Percentiles rank a stretch among this genome's conserved stretches.
Conservation (phyloP, 768 basidiomycete genomes). For the Cystobasidium ongulense region DNA sequence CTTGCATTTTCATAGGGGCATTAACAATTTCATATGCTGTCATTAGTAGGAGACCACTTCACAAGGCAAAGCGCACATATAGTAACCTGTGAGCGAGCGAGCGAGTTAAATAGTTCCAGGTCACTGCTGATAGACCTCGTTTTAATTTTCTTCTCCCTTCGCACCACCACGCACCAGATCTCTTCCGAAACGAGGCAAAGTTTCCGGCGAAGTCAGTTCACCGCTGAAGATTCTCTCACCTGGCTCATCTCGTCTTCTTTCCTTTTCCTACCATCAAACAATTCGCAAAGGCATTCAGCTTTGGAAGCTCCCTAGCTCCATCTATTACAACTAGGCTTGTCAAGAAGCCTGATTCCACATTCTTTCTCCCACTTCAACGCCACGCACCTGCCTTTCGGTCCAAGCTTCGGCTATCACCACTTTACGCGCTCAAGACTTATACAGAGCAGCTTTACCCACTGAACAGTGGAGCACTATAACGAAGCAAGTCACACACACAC, state of each 20-base stretch:
- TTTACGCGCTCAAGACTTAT: not conserved
- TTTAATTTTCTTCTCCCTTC: not conserved
- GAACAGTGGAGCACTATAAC: not conserved
- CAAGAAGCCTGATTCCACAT: not conserved
- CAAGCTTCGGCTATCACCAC: not conserved
- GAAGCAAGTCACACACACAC: not conserved
- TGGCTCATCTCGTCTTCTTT: not conserved
- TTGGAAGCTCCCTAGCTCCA: not conserved
- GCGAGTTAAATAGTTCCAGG: not conserved
- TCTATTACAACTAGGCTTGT: not conserved
- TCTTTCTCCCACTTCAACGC: not conserved
- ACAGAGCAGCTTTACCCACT: not conserved
- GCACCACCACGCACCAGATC: not conserved
- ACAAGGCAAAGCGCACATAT: no score
- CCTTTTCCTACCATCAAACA: not conserved
- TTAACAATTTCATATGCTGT: no score
- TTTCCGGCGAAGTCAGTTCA: not conserved
- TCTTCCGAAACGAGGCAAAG: not conserved
- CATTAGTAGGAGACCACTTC: no score
- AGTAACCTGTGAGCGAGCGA: no score
- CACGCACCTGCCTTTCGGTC: not conserved
- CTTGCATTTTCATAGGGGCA: not conserved
- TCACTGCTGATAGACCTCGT: not conserved
- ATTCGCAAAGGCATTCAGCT: not conserved
- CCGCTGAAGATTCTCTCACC: not conserved